Evolutionary conservation across 768 basidiomycete species (phyloP).

Genomic region (Clitopilus hobsonii): DNA sequence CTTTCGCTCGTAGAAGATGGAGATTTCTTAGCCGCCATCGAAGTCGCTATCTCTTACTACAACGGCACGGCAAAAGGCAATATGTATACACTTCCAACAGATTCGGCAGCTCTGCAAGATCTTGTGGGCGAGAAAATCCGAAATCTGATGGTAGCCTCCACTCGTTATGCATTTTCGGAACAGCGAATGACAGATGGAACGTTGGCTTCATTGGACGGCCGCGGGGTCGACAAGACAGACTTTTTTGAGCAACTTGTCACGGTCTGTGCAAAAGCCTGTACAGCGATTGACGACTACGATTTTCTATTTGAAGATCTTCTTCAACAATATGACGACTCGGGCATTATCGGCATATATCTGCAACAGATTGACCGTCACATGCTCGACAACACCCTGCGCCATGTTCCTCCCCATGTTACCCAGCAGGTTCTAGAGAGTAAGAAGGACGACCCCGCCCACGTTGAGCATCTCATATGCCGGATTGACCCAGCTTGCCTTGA

Average conservation of each 20-base stretch:
- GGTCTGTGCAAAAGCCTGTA: conserved; percentile 72
- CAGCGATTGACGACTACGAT: conserved; percentile 75
- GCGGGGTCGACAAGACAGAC: conserved; percentile 88
- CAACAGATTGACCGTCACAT: conserved; percentile 78
- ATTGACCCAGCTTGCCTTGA: conserved; percentile 89
- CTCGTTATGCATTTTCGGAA: conserved; percentile 89
- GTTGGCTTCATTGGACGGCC: conserved; percentile 73
- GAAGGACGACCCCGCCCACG: conserved; percentile 62
- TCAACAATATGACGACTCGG: conserved; percentile 79
- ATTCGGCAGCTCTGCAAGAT: conserved; percentile 46
- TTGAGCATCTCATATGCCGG: conserved; percentile 93
- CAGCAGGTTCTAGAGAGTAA: conserved; percentile 81
- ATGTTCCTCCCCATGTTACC: conserved; percentile 83
- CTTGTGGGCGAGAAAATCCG: conserved; percentile 73
- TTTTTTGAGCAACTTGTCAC: conserved; percentile 87
- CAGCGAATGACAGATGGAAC: conserved; percentile 91
- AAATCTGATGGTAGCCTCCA: conserved; percentile 84
- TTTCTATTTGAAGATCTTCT: conserved; percentile 94
- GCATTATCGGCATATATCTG: conserved; percentile 84
- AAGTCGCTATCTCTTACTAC: conserved; percentile 80
- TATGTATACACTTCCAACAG: conserved; percentile 77
- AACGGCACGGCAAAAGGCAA: conserved; percentile 78
- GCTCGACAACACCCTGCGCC: conserved; percentile 63
- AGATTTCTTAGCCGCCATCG: conserved; percentile 88
- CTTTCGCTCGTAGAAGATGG: conserved; percentile 78